A percentile compares a stretch with the other conserved stretches of the same genome.
phyloP scores from a whole-genome alignment of 2,329 filamentous ascomycete genomes.

The Acarospora socialis region DNA sequence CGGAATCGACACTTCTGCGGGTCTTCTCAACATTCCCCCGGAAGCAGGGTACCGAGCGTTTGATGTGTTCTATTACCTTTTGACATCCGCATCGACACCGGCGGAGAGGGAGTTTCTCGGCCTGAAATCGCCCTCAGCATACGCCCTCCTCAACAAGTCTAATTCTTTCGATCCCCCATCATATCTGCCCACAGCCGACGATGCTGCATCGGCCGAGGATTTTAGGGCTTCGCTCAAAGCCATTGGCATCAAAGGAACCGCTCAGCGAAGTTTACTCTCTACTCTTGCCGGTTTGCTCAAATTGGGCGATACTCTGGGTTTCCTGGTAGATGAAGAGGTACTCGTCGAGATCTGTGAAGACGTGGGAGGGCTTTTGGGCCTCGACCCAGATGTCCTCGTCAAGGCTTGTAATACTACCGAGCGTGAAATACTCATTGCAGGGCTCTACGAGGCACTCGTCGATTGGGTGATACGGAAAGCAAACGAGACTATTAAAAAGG shows the following conservation, averaged over 20 bases:
- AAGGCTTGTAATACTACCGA: slow-evolving; percentile 73
- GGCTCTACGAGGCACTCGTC: slow-evolving; percentile 83
- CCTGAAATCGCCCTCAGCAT: slow-evolving; percentile 61
- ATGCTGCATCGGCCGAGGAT: slow-evolving; percentile 84
- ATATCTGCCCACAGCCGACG: slow-evolving; percentile 84
- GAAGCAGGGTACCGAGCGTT: slow-evolving; percentile 81
- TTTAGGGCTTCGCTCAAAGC: slow-evolving; percentile 75
- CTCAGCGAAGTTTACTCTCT: slow-evolving; percentile 71
- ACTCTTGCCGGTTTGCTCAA: slow-evolving; percentile 77
- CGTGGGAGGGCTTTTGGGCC: slow-evolving; percentile 67
- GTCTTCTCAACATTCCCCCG: slow-evolving; percentile 64
- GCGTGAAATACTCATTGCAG: slow-evolving; percentile 65
- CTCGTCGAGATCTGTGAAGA: slow-evolving; percentile 83
- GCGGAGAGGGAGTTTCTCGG: slow-evolving; percentile 80
- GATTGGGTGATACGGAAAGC: slow-evolving; percentile 88
- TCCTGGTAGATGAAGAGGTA: slow-evolving; percentile 67
- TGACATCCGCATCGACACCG: slow-evolving; percentile 79
- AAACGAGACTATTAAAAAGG: slow-evolving; percentile 66
- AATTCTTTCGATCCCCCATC: slow-evolving; percentile 74
- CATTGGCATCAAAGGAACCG: slow-evolving; percentile 82
- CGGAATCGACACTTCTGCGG: slow-evolving; percentile 71
- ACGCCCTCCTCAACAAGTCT: slow-evolving; percentile 66
- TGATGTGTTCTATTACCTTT: slow-evolving; percentile 93
- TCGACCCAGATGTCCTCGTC: slow-evolving; percentile 71
- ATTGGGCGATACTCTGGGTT: slow-evolving; percentile 78